Base-by-base conservation (phyloP, 2,329 filamentous ascomycete species). In the Pseudocercospora musae region DNA sequence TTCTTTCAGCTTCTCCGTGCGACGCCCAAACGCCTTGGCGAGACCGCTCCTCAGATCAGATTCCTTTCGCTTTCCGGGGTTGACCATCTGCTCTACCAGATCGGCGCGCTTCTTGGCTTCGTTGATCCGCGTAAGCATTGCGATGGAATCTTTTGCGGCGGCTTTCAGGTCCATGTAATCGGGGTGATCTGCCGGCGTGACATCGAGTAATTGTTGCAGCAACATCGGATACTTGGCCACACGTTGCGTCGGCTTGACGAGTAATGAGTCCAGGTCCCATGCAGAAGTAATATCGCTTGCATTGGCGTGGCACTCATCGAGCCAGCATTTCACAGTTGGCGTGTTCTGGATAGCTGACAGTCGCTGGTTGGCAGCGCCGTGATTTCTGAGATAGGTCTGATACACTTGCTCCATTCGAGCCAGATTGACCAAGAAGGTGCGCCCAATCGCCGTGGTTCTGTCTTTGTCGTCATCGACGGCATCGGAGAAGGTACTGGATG, bases 231-330 rank as follows among this genome's bases (percentile, higher is more conserved):
- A 99, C 72, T 97, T 97, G 33, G 94, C 88, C 65, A 98, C 89
- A 53, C 95, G 87, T 77, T 99, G 95, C 75, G 96, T 93, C 1
- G 95, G 95, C 77, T 99, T 99, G 73, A 99, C 94, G 20, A 99
- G 84, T n/a, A 99, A 82, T 0, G 95, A 96, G 75, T 97, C 93
- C 64, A 99, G 78, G 75, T 96, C 91, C 95, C 95, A 99, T 0
- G 95, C 94, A 25, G 88, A 87, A 0, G 95, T 99, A 66, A 99
- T 84, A 74, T 97, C 95, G 69, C 92, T 90, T 11, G 94, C 93
- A 72, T 94, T 93, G 69, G 92, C 88, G 72, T 95, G 92, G 77
- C 95, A 99, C 76, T 97, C 94, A 62, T 89, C 89, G 54, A 98
- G 82, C 95, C 95, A 99, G 56, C 96, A 84, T 49, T 81, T 80